Conservation (phyloP, 352 stramenopile species). For the Blastocystis sp. region DNA sequence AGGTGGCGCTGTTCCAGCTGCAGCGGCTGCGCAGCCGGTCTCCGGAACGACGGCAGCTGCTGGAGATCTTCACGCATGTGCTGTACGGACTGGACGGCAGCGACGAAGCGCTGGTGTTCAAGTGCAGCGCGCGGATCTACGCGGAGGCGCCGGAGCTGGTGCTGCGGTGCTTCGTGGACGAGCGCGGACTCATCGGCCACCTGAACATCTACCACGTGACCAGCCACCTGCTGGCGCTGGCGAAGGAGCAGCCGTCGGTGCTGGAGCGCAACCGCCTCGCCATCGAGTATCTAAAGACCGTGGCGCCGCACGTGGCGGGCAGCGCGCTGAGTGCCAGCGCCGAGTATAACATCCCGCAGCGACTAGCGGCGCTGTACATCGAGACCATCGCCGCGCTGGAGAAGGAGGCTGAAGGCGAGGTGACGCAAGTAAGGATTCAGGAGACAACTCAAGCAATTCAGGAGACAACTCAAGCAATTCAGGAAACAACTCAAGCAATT, state of each 20-base stretch:
- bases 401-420: not conserved
- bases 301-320: not conserved
- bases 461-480: too few relatives aligned
- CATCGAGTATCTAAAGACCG: not conserved
- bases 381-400: not conserved
- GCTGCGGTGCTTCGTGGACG: constrained; percentile 24
- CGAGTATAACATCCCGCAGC: not conserved
- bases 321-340: not conserved
- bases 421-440: too few relatives aligned
- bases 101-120: constrained; percentile 39
- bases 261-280: not conserved
- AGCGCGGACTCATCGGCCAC: constrained; percentile 12
- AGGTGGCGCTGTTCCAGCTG: constrained; percentile 30
- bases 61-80: constrained; percentile 25
- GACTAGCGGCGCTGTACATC: constrained; percentile 1
- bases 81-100: constrained; percentile 8
- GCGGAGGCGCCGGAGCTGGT: not conserved
- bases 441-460: too few relatives aligned
- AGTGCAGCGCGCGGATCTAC: constrained; percentile 38
- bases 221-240: not conserved
- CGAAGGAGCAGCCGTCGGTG: not conserved
- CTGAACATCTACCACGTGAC: constrained; percentile 46
- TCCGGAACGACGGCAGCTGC: constrained; percentile 4
- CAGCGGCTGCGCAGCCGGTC: not conserved
- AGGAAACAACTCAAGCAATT: not conserved